Evolutionary conservation across 2,329 filamentous ascomycete genomes (phyloP), one percentile per base, ranked within the genome.

Genomic region (Diaporthe citrichinensis): DNA sequence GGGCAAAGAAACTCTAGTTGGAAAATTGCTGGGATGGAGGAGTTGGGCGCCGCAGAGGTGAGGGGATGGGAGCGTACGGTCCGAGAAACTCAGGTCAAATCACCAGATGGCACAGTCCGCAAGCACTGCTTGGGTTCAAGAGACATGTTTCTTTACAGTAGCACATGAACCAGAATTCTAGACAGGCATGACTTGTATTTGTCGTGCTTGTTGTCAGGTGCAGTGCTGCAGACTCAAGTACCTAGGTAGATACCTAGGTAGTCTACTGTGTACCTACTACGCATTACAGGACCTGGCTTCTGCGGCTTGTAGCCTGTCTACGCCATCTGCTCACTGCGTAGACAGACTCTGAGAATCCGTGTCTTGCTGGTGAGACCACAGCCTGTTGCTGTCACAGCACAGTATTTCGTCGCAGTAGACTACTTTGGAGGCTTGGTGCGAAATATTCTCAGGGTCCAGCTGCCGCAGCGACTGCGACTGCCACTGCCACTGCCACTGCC

Each of bases 1-100:
- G 36, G 23, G 46, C 31, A 55, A 31, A 57, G 20, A 72, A 74
- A 61, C 51, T 55, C 76, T 74, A 76, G 71, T 68, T 76, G 67
- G 73, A 76, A 68, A 46, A 67, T 53, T 53, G 15, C 46, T 41
- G n/a, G 65, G 65, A 68, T 68, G 65, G 65, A 53, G n/a, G 46
- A 28, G 46, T 41, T 55, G 46, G 65, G 46, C 41, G n/a, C 65
- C 23, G 28, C 10, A 68, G 7, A 36, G 62, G 25, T 68, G 62
- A 68, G 62, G 62, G 62, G 62, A 68, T 25, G 46, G 62, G 28
- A 31, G 44, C 46, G 14, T 53, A 68, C 62, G 31, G 58, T 28
- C 65, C 15, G 31, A 20, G 65, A 53, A 23, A 31, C 46, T 68
- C 65, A 15, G 17, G 9, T 36, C 65, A 68, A 28, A 39, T 36